Conservation (phyloP, 2,329 filamentous ascomycete genomes). For the Sporothrix brunneoviolacea region DNA sequence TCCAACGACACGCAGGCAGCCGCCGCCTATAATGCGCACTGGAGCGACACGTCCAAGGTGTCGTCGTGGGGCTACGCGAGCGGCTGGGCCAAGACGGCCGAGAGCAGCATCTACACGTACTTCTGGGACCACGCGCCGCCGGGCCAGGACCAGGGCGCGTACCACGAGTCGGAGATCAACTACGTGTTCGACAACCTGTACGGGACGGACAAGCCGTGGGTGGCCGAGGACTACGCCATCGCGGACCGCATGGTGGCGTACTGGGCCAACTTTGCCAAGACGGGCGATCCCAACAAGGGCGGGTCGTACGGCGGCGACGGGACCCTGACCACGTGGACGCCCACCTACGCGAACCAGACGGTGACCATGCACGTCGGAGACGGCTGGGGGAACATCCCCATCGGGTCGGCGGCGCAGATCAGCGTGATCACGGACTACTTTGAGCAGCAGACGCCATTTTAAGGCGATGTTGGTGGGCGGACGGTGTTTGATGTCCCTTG, state of each 20-base stretch:
- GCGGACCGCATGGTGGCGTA: not conserved
- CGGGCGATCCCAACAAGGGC: not conserved
- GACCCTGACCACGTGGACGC: not conserved
- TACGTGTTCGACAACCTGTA: not conserved
- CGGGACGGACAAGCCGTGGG: not conserved
- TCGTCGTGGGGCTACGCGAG: not conserved
- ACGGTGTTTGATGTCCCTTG: no score
- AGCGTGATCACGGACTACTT: not conserved
- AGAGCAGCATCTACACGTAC: not conserved
- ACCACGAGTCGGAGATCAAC: not conserved
- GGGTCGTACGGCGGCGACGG: not conserved
- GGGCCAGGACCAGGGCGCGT: not conserved
- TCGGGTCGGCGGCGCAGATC: not conserved
- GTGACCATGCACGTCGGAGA: not conserved
- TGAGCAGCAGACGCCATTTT: not conserved
- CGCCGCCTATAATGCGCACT: not conserved
- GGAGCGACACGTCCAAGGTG: not conserved
- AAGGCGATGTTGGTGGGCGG: no score
- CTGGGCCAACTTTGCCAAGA: constrained; percentile 2
- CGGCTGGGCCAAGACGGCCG: not conserved
- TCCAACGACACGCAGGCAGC: not conserved
- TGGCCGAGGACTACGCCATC: not conserved
- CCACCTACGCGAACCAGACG: not conserved
- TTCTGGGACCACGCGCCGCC: constrained; percentile 1
- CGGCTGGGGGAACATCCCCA: not conserved